Percentiles rank a stretch among this genome's conserved stretches.
These are phyloP conservation scores for Phytophthora hybrid DNA, from an alignment of 352 stramenopile genomes.

Conservation along the genomic window DNA sequence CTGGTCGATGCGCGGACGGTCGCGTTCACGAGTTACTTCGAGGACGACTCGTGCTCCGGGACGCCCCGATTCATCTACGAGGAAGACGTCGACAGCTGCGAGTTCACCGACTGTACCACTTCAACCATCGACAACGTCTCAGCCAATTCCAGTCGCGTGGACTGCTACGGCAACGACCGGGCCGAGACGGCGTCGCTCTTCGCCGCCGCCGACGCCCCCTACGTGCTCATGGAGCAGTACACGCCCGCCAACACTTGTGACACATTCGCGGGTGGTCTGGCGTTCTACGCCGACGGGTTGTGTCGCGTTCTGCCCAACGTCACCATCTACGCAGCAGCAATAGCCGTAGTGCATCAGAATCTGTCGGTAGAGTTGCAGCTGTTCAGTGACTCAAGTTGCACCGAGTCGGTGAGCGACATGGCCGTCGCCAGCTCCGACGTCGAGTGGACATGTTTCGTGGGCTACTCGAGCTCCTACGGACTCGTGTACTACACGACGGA, in stretches of 20 bases:
- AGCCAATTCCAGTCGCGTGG: constrained; percentile 23
- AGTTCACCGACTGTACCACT: constrained; percentile 19
- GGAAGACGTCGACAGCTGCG: constrained; percentile 25
- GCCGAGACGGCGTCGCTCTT: constrained; percentile 18
- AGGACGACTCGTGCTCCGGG: constrained; percentile 14
- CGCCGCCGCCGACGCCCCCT: constrained; percentile 26
- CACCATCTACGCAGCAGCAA: constrained; percentile 18
- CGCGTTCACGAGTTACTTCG: constrained; percentile 34
- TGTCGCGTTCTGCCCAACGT: constrained; percentile 27
- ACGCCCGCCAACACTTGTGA: constrained; percentile 25
- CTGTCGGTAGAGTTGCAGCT: constrained; percentile 27
- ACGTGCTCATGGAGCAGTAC: constrained; percentile 32
- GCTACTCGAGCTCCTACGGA: constrained; percentile 23
- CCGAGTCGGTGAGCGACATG: constrained; percentile 16
- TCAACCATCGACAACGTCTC: constrained; percentile 4
- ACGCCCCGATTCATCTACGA: constrained; percentile 34
- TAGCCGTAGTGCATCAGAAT: constrained; percentile 15
- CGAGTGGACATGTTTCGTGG: constrained; percentile 26
- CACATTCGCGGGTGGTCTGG: constrained; percentile 16
- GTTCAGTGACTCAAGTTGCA: constrained; percentile 22
- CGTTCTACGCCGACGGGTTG: constrained; percentile 32
- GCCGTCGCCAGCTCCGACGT: constrained; percentile 19
- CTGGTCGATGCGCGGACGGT: constrained; percentile 14
- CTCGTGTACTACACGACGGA: constrained; percentile 29
- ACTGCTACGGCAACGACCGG: constrained; percentile 30